phyloP scores from a whole-genome alignment of 192 early-diverging fungal genomes.

The Rhizoclosmatium globosum region DNA sequence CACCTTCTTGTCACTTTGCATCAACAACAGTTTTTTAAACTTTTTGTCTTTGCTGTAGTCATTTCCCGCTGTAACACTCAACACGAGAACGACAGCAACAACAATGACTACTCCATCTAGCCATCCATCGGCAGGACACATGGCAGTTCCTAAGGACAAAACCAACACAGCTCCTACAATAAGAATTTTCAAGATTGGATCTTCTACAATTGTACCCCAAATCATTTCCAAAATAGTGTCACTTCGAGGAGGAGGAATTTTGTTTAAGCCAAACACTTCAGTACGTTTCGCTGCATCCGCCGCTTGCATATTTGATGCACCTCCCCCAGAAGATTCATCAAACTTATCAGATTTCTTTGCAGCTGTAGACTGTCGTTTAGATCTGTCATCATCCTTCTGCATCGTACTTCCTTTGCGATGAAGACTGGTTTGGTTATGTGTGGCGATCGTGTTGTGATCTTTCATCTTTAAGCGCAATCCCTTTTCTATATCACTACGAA shows the following conservation, averaged over 20 bases:
- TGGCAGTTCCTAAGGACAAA: slow-evolving; percentile 57
- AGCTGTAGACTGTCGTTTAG: not conserved
- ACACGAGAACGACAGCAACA: slow-evolving; percentile 63
- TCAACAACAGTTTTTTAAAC: slow-evolving; percentile 65
- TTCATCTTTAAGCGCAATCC: slow-evolving; percentile 50
- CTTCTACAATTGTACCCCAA: slow-evolving; percentile 62
- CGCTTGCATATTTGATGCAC: slow-evolving; percentile 43
- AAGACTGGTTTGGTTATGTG: not conserved
- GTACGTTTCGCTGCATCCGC: slow-evolving; percentile 48
- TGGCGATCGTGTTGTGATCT: slow-evolving; percentile 19
- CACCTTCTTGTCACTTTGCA: slow-evolving; percentile 63
- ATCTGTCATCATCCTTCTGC: slow-evolving; percentile 8
- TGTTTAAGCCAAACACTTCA: slow-evolving; percentile 55
- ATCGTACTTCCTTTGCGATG: not conserved
- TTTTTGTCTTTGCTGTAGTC: slow-evolving; percentile 68
- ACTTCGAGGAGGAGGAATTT: slow-evolving; percentile 63
- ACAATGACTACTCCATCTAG: slow-evolving; percentile 66
- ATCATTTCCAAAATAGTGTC: slow-evolving; percentile 64
- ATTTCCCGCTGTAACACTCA: slow-evolving; percentile 66
- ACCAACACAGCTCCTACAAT: slow-evolving; percentile 63
- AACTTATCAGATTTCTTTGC: not conserved
- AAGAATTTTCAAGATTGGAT: slow-evolving; percentile 67
- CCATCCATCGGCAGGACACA: slow-evolving; percentile 60
- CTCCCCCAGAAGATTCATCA: not conserved
- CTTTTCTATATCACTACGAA: slow-evolving; percentile 51